Conservation (phyloP, 495 filamentous ascomycete species). For the Trichoderma orchidacearum region DNA sequence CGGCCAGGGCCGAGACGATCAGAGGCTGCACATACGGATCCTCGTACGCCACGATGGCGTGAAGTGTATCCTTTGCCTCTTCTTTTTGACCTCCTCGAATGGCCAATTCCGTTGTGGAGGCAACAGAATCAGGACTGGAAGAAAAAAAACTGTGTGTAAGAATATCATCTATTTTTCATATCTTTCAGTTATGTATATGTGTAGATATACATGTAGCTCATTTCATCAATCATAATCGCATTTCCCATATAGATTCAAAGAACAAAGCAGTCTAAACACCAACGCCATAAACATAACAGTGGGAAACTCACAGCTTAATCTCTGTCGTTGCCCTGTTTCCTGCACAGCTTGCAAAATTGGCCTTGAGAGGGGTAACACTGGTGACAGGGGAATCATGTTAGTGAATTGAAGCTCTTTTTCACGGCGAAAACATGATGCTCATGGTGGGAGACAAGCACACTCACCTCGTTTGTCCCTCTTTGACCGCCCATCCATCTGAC, state of each 20-base stretch:
- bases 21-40: conserved; percentile 77
- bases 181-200: background rate
- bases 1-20: conserved; percentile 55
- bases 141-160: background rate
- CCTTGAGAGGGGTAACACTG: conserved; percentile 81
- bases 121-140: background rate
- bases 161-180: conserved; percentile 1
- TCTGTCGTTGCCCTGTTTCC: conserved; percentile 47
- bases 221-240: background rate
- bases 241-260: background rate
- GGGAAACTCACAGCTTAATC: conserved; percentile 79
- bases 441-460: conserved; percentile 9
- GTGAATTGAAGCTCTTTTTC: background rate
- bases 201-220: background rate
- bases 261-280: background rate
- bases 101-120: background rate
- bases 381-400: background rate
- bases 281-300: conserved; percentile 1
- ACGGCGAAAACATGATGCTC: background rate
- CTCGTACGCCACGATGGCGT: conserved; percentile 70
- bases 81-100: background rate
- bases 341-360: conserved; percentile 80
- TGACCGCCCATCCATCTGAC: conserved; percentile 90
- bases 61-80: conserved; percentile 27
- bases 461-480: conserved; percentile 78